These are phyloP conservation scores for Teratosphaeria zuluensis DNA, from an alignment of 2,329 filamentous ascomycete species.

Conservation along the genomic window DNA sequence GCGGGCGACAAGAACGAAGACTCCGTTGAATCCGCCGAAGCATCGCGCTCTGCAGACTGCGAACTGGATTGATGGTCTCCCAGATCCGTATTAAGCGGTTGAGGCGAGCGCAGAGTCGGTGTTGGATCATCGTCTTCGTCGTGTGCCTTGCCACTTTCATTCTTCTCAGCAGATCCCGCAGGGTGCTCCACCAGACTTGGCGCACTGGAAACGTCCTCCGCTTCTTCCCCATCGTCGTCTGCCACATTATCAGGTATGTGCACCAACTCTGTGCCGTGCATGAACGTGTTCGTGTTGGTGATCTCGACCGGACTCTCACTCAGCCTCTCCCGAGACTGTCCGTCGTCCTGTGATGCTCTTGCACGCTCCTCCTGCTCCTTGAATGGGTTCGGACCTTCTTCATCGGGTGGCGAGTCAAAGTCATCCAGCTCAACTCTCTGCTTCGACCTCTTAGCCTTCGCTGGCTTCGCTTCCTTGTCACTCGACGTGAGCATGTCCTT, in stretches of 20 bases:
- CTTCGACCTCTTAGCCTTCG: slow-evolving; percentile 50
- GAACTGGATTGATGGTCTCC: background rate
- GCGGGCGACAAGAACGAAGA: slow-evolving; percentile 10
- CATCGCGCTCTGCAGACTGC: background rate
- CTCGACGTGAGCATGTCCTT: slow-evolving; percentile 36
- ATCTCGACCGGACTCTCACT: slow-evolving; percentile 61
- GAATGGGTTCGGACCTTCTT: slow-evolving; percentile 33
- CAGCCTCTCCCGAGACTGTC: slow-evolving; percentile 26
- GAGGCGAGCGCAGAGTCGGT: slow-evolving; percentile 21
- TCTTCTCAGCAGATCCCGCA: slow-evolving; percentile 9
- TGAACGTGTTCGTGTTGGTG: slow-evolving; percentile 28
- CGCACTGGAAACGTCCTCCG: slow-evolving; percentile 14
- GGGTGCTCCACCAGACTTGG: slow-evolving; percentile 19
- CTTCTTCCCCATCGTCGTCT: slow-evolving; percentile 13
- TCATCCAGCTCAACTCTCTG: slow-evolving; percentile 60
- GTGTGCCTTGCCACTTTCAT: background rate
- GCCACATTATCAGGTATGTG: slow-evolving; percentile 23
- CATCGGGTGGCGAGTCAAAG: slow-evolving; percentile 49
- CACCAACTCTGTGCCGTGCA: slow-evolving; percentile 28
- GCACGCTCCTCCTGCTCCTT: slow-evolving; percentile 25
- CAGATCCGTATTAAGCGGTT: slow-evolving; percentile 4
- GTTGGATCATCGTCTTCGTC: slow-evolving; percentile 21
- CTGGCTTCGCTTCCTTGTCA: slow-evolving; percentile 37
- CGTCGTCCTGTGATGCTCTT: slow-evolving; percentile 4
- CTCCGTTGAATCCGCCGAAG: slow-evolving; percentile 8